Conservation (phyloP, 805 yeast genomes). For the Candida boidinii region DNA sequence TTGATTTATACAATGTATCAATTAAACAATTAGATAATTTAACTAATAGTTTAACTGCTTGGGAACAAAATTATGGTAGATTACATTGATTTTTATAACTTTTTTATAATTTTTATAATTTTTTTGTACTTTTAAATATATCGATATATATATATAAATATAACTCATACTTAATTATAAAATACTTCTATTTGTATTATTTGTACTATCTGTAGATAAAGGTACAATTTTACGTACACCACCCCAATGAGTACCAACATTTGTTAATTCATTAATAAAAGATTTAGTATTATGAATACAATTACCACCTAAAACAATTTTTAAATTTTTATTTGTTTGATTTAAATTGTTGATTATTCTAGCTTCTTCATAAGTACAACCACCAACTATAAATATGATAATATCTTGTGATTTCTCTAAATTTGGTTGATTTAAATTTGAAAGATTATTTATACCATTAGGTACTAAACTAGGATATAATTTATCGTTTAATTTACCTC, state of each 20-base stretch:
- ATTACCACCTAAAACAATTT: slow-evolving; percentile 79
- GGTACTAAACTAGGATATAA: slow-evolving; percentile 37
- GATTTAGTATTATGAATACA: slow-evolving; percentile 38
- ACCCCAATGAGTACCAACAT: slow-evolving; percentile 14
- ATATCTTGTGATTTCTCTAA: slow-evolving; percentile 48
- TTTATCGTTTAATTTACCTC: slow-evolving; percentile 29
- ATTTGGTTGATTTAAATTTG: too few relatives aligned
- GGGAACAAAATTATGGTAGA: slow-evolving; percentile 71
- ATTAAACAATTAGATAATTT: slow-evolving; percentile 61
- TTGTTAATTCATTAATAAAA: slow-evolving; percentile 24
- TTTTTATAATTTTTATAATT: background rate
- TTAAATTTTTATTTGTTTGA: slow-evolving; percentile 43
- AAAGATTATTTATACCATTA: slow-evolving; percentile 8
- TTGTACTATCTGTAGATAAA: background rate
- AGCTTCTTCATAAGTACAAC: slow-evolving; percentile 89
- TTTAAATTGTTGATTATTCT: slow-evolving; percentile 70
- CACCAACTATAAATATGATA: slow-evolving; percentile 74
- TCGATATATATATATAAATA: too few relatives aligned
- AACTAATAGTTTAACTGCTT: slow-evolving; percentile 58
- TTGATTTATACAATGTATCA: slow-evolving; percentile 49
- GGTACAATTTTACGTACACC: slow-evolving; percentile 1
- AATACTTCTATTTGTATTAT: background rate
- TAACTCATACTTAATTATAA: background rate
- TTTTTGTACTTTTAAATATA: background rate
- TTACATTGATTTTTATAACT: background rate